phyloP scores from a whole-genome alignment of 345 rosid genomes.

The Nasturtium officinale region DNA sequence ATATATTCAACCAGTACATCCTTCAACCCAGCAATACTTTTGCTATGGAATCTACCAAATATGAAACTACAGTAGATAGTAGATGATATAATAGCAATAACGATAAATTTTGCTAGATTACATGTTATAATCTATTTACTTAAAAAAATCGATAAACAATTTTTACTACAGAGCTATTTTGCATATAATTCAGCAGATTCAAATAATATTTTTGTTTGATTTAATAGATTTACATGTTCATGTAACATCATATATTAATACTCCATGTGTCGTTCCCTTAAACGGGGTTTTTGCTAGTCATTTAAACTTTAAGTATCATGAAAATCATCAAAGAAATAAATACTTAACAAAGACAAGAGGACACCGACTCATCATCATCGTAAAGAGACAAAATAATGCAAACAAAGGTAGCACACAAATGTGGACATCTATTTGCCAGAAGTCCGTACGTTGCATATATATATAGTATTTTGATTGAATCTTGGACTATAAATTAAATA shows the following conservation, averaged over 20 bases:
- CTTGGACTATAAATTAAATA: no score
- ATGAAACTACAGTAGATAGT: no score
- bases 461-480: no score
- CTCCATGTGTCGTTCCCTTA: no score
- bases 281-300: background rate
- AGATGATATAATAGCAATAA: no score
- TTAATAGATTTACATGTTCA: background rate
- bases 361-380: constrained; percentile 36
- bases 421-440: constrained; percentile 22
- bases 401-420: constrained; percentile 44
- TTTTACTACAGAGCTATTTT: background rate
- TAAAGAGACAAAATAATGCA: constrained; percentile 38
- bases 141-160: background rate
- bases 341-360: constrained; percentile 13
- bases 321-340: constrained; percentile 12
- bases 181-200: background rate
- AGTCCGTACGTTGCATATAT: constrained; percentile 25
- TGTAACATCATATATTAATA: background rate
- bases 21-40: background rate
- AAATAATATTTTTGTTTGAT: background rate
- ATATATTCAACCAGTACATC: no score
- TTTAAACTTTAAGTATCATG: constrained; percentile 2
- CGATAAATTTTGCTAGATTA: background rate
- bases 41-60: background rate
- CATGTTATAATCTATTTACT: no score